Percentiles rank a stretch among this genome's conserved stretches.
These are phyloP conservation scores for Sporothrix globosa DNA, from an alignment of 2,329 filamentous ascomycete species.

Conservation along the genomic window DNA sequence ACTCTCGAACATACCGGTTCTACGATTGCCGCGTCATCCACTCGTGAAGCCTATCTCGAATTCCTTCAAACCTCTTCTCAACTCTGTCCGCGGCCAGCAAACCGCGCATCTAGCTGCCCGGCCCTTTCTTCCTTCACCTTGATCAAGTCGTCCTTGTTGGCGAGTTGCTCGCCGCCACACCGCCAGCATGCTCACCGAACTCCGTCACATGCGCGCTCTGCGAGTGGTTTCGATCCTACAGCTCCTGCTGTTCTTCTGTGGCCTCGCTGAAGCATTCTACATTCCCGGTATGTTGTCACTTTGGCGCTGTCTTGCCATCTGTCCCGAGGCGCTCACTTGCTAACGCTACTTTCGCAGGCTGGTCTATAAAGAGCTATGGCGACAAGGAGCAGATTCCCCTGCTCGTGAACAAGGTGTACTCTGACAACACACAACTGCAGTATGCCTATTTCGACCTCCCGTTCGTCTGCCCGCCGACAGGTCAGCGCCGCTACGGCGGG, in stretches of 20 bases:
- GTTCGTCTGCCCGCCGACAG: slow-evolving; percentile 81
- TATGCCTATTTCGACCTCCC: slow-evolving; percentile 89
- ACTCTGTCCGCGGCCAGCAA: background rate
- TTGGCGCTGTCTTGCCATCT: background rate
- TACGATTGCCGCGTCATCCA: background rate
- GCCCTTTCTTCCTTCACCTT: background rate
- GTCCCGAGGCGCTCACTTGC: background rate
- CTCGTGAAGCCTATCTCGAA: background rate
- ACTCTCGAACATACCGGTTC: background rate
- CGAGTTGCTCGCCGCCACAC: slow-evolving; percentile 21
- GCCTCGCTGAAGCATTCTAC: slow-evolving; percentile 70
- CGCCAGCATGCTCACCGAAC: slow-evolving; percentile 27
- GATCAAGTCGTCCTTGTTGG: slow-evolving; percentile 8
- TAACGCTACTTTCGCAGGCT: slow-evolving; percentile 56
- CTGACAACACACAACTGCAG: slow-evolving; percentile 85
- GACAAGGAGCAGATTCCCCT: slow-evolving; percentile 77
- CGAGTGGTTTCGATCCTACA: slow-evolving; percentile 53
- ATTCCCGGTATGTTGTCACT: slow-evolving; percentile 68
- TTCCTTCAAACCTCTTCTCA: background rate
- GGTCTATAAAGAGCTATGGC: slow-evolving; percentile 79
- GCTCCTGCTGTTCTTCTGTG: slow-evolving; percentile 48
- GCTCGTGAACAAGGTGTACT: slow-evolving; percentile 91
- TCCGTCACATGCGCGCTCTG: slow-evolving; percentile 38
- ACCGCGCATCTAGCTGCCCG: slow-evolving; percentile 17
- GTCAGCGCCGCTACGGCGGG: slow-evolving; percentile 65